phyloP scores from a whole-genome alignment of 768 basidiomycete species.

The Auriculariales sp. region DNA sequence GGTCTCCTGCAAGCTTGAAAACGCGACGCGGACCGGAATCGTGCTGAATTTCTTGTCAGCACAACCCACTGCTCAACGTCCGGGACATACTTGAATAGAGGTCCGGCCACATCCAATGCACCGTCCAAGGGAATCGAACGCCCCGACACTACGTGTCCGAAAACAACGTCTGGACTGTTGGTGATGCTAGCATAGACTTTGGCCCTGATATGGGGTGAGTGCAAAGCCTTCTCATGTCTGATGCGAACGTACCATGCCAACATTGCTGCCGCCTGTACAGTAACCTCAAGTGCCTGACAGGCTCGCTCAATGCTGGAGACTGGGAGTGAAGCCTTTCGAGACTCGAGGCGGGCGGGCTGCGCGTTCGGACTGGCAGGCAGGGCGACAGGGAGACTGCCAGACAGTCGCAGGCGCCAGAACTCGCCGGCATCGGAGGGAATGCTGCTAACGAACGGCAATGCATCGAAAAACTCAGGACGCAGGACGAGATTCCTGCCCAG shows the following conservation, averaged over 20 bases:
- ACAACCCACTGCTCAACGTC: neutral
- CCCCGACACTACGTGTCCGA: conserved; percentile 33
- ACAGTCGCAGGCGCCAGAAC: neutral
- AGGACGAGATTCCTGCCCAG: neutral
- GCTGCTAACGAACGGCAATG: neutral
- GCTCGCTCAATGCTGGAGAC: neutral
- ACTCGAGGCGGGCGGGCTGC: neutral
- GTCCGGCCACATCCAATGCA: conserved; percentile 30
- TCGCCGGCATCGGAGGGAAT: neutral
- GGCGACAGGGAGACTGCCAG: neutral
- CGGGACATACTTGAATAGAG: conserved; percentile 25
- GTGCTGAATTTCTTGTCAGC: conserved; percentile 22
- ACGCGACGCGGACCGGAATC: conserved; percentile 26
- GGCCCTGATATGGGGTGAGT: conserved; percentile 3
- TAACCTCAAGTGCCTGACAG: neutral
- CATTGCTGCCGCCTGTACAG: neutral
- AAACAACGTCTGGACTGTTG: conserved; percentile 23
- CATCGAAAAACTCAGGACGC: neutral
- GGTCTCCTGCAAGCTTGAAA: conserved; percentile 10
- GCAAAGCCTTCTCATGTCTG: neutral
- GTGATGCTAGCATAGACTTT: conserved; percentile 14
- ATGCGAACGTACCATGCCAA: neutral
- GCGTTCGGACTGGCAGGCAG: neutral
- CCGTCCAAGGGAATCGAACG: conserved; percentile 19
- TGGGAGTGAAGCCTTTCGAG: neutral